Conservation (phyloP, 139 green algal genomes). For the Picochlorum sp. region DNA sequence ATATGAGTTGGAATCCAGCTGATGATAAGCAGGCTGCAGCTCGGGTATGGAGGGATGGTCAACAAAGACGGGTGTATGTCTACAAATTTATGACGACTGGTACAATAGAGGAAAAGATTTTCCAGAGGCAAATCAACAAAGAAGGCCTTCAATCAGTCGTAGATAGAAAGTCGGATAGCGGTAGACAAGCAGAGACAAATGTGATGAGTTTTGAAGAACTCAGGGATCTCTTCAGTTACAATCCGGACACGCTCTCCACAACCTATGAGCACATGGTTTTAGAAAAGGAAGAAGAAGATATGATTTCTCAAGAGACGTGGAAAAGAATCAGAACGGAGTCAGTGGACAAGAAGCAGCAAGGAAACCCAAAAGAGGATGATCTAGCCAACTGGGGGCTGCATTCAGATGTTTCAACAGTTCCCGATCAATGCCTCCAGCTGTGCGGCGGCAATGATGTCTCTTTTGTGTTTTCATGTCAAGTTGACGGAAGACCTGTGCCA, state of each 20-base stretch:
- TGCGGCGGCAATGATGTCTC: conserved; percentile 48
- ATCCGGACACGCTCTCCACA: conserved; percentile 53
- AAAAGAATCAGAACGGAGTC: neutral
- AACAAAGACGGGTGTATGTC: conserved; percentile 92
- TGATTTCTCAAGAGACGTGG: conserved; percentile 1
- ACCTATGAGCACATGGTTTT: conserved; percentile 67
- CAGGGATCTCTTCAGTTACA: conserved; percentile 79
- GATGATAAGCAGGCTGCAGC: conserved; percentile 63
- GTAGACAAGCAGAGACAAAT: conserved; percentile 19
- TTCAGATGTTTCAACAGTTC: conserved; percentile 49
- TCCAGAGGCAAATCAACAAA: conserved; percentile 89
- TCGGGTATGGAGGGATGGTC: conserved; percentile 95
- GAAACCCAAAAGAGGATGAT: conserved; percentile 82
- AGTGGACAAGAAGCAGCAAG: conserved; percentile 48
- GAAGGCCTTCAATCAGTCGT: conserved; percentile 55
- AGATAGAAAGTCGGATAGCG: conserved; percentile 9
- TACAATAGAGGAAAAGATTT: conserved; percentile 98
- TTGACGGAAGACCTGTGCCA: conserved; percentile 38
- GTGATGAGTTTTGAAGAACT: conserved; percentile 84
- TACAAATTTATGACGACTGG: conserved; percentile 94
- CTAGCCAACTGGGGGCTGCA: conserved; percentile 88
- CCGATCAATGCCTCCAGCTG: conserved; percentile 62
- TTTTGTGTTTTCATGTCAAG: conserved; percentile 84
- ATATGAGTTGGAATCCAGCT: conserved; percentile 90
- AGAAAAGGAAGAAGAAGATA: conserved; percentile 1